Percentiles rank a stretch among this genome's conserved stretches.
phyloP scores from a whole-genome alignment of 306 rosid species.

The Pterocarpus macrocarpus region DNA sequence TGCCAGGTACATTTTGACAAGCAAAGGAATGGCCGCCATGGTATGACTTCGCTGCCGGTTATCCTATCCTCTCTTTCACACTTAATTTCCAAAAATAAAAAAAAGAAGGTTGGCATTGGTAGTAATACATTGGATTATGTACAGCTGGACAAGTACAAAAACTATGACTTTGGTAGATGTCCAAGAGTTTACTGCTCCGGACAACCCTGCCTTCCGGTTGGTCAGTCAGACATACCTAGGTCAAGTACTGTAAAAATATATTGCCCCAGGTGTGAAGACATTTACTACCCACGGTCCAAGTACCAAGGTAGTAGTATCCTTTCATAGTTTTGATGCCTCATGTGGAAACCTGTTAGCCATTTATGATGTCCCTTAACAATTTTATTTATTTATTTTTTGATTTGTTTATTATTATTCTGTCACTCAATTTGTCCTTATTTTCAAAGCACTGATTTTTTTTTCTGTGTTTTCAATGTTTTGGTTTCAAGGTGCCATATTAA shows the following conservation, averaged over 20 bases:
- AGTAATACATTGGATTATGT: conserved; percentile 37
- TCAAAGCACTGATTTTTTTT: background rate
- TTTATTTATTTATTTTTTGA: background rate
- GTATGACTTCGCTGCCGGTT: conserved; percentile 51
- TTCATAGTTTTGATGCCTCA: conserved; percentile 4
- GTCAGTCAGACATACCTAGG: conserved; percentile 97
- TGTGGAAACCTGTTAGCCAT: background rate
- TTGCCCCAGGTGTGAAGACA: conserved; percentile 97
- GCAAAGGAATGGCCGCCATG: conserved; percentile 97
- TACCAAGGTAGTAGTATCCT: conserved; percentile 99
- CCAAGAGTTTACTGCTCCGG: conserved; percentile 98
- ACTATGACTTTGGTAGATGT: conserved; percentile 96
- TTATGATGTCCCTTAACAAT: background rate
- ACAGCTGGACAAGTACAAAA: conserved; percentile 95
- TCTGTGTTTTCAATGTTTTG: background rate
- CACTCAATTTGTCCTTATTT: background rate
- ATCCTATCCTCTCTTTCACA: background rate
- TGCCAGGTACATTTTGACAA: conserved; percentile 88
- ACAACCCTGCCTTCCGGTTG: conserved; percentile 99
- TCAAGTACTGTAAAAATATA: conserved; percentile 95
- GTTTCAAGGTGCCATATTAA: background rate
- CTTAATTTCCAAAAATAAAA: background rate
- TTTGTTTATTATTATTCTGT: too few species aligned
- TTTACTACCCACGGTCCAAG: conserved; percentile 97
- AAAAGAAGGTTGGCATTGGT: background rate